Evolutionary conservation across 2,329 filamentous ascomycete genomes (phyloP).

Genomic region (Diplocarpon rosae): DNA sequence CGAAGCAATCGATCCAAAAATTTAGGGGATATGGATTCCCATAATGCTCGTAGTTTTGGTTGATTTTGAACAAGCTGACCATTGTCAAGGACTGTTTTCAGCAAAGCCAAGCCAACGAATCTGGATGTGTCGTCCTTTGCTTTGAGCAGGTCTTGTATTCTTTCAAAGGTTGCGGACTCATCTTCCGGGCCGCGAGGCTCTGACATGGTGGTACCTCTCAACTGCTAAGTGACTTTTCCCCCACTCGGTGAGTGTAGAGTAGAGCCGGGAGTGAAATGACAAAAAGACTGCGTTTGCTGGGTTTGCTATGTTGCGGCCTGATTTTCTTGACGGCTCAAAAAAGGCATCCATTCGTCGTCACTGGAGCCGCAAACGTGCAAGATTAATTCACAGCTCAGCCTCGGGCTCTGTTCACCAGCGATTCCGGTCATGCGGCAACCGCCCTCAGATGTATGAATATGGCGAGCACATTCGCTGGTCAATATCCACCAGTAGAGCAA

Average conservation of each 20-base stretch:
- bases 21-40: conserved; percentile 48
- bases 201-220: not conserved
- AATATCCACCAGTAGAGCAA: conserved; percentile 15
- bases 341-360: not conserved
- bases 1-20: conserved; percentile 54
- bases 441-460: conserved; percentile 21
- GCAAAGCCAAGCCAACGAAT: conserved; percentile 55
- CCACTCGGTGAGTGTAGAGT: not conserved
- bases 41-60: conserved; percentile 37
- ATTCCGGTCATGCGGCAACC: conserved; percentile 6
- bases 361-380: not conserved
- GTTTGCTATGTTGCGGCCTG: not conserved
- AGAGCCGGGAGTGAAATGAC: not conserved
- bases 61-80: conserved; percentile 40
- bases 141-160: conserved; percentile 44
- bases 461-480: conserved; percentile 24
- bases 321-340: not conserved
- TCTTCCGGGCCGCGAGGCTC: conserved; percentile 6
- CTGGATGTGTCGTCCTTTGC: conserved; percentile 55
- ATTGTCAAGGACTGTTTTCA: conserved; percentile 56
- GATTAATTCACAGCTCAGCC: not conserved
- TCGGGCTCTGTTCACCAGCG: not conserved
- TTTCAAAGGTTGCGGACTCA: conserved; percentile 30
- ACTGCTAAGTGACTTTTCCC: not conserved
- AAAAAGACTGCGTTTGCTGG: not conserved